Evolutionary conservation across 192 early-diverging fungal genomes (phyloP).

Genomic region (Linnemannia hyalina): DNA sequence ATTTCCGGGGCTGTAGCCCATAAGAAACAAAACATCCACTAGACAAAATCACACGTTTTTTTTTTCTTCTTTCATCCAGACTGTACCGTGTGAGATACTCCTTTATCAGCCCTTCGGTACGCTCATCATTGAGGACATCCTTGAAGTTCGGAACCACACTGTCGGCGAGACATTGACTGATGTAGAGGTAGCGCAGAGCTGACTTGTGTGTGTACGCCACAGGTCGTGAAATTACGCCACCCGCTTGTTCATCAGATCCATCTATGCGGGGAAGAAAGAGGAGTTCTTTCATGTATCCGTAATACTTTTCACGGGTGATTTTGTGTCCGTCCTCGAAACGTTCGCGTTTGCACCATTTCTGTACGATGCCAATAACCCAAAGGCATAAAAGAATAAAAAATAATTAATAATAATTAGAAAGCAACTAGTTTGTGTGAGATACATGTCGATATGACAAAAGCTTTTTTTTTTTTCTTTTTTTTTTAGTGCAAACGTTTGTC

Average conservation of each 20-base stretch:
- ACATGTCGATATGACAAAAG: too few relatives aligned
- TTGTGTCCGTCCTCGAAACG: neutral
- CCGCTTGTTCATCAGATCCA: neutral
- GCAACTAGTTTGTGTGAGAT: too few relatives aligned
- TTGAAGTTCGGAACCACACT: neutral
- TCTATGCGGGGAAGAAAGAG: neutral
- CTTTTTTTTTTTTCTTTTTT: too few relatives aligned
- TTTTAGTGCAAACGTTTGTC: too few relatives aligned
- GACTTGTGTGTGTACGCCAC: neutral
- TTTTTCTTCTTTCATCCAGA: neutral
- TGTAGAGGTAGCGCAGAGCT: neutral
- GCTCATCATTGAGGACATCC: neutral
- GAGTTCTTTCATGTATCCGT: neutral
- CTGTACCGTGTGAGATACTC: neutral
- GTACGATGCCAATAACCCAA: too few relatives aligned
- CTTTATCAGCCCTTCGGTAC: neutral
- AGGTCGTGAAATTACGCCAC: neutral
- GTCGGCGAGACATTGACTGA: neutral
- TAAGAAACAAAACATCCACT: neutral
- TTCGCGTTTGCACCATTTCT: neutral
- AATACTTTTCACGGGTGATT: neutral
- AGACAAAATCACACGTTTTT: neutral
- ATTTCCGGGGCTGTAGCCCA: too few relatives aligned
- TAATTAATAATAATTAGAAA: too few relatives aligned
- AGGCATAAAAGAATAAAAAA: too few relatives aligned